These are phyloP conservation scores for Sodiomyces alkalinus DNA, from an alignment of 2,329 filamentous ascomycete species.

Conservation along the genomic window DNA sequence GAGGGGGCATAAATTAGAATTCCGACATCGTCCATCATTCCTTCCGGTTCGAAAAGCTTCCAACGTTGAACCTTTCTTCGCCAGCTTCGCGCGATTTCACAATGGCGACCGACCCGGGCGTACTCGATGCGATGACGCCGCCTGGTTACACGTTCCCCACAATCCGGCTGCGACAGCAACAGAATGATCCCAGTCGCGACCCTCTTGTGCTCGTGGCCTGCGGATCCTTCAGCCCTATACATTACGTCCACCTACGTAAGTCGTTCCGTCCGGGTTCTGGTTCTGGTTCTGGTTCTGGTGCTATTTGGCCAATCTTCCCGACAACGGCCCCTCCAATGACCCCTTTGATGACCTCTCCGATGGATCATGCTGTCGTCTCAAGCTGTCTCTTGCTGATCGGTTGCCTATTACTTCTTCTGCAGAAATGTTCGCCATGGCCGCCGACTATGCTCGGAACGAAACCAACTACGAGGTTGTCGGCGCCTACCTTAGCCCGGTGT, in stretches of 20 bases:
- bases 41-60: too few relatives aligned
- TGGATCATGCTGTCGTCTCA: conserved; percentile 1
- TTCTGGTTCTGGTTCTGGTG: too few relatives aligned
- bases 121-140: conserved; percentile 8
- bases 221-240: conserved; percentile 59
- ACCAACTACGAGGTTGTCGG: conserved; percentile 68
- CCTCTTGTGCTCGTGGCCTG: conserved; percentile 56
- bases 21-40: too few relatives aligned
- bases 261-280: too few relatives aligned
- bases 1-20: neutral
- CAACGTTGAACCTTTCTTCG: neutral
- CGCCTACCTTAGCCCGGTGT: conserved; percentile 68
- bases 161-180: conserved; percentile 39
- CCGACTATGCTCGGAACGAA: conserved; percentile 62
- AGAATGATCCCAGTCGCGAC: conserved; percentile 38
- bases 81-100: neutral
- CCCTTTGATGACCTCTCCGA: too few relatives aligned
- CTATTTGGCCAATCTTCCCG: too few relatives aligned
- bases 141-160: conserved; percentile 43
- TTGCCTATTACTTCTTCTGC: neutral
- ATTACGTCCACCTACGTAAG: conserved; percentile 55
- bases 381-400: neutral
- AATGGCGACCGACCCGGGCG: conserved; percentile 7
- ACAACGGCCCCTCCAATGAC: too few relatives aligned
- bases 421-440: conserved; percentile 71